A percentile compares a stretch with the other conserved stretches of the same genome.
Conservation (phyloP, 2,329 filamentous ascomycete genomes). For the Cladosporium cucumerinum region DNA sequence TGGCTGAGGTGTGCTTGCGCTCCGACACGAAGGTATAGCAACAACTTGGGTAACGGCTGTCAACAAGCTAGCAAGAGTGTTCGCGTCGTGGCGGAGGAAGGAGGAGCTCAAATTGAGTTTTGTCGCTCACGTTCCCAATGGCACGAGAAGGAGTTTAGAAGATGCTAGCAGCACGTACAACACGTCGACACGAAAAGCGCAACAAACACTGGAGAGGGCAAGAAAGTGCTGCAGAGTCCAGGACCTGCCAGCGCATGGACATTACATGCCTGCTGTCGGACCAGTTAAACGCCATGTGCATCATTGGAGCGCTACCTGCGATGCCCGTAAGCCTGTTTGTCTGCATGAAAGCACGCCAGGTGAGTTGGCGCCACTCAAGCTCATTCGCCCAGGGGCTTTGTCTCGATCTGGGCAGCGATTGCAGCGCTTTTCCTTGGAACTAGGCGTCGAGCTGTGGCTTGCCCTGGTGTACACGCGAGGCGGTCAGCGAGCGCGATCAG, state of each 20-base stretch:
- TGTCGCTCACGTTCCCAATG: background rate
- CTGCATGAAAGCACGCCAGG: background rate
- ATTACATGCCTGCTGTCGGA: background rate
- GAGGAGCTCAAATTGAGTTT: background rate
- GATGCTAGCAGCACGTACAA: background rate
- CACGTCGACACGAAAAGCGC: background rate
- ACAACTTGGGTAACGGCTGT: background rate
- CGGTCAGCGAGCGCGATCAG: background rate
- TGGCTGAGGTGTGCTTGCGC: background rate
- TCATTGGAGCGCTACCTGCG: background rate
- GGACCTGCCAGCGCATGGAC: slow-evolving; percentile 5
- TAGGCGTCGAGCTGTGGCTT: background rate
- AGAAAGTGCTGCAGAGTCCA: background rate
- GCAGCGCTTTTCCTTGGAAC: background rate
- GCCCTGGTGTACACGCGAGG: background rate
- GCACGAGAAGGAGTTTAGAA: background rate
- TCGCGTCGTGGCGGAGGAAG: background rate
- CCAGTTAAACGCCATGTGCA: slow-evolving; percentile 8
- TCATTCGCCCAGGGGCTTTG: background rate
- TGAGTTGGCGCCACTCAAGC: background rate
- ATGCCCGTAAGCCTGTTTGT: slow-evolving; percentile 4
- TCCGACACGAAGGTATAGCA: background rate
- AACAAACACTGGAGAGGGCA: background rate
- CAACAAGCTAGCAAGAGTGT: slow-evolving; percentile 1
- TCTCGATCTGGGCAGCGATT: background rate